Evolutionary conservation across 2,329 filamentous ascomycete species (phyloP), one percentile per base, ranked within the genome.

Genomic region (Penicillium sp.): DNA sequence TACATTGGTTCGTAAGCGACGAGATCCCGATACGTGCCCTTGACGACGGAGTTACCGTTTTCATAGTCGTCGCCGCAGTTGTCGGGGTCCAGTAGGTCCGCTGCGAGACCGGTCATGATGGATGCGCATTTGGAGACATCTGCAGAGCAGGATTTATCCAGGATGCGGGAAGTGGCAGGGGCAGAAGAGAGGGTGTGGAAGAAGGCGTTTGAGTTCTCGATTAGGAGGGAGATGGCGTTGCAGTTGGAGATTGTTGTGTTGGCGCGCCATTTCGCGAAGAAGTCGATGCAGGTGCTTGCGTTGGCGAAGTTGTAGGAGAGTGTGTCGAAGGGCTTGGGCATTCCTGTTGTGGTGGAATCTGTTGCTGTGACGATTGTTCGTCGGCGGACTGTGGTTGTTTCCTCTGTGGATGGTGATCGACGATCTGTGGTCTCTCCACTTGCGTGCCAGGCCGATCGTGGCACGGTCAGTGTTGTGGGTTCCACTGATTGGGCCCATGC

Each of bases 191-290:
- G 78, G 17, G 84, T 83, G 49, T 88, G 75, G 73, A 97, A 97
- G 72, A 96, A 95, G 35, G 82, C 81, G 45, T 77, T 80, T 9
- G 91, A 96, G 54, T 86, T 88, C 82, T 95, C 66, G 9, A 97
- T 75, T 56, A 97, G 79, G 60, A 95, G 76, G 1, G 90, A 95
- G 50, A 96, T 75, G 0, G 91, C 88, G 57, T 90, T 81, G 71
- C 91, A 97, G 45, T 77, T 67, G 58, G 80, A 78, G 59, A 93
- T 88, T 3, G 79, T 82, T 6, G 76, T 64, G 63, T 87, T 79
- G 41, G 70, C 71, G 44, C 93, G 76, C 60, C 95, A 81, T 2
- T 67, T 67, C 45, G 79, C 74, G 66, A 95, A 83, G 69, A 91
- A 75, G 4, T 72, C 64, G 13, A 68, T 60, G 41, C 75, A 77